phyloP scores from a whole-genome alignment of 495 filamentous ascomycete species.

The Cairneyella variabilis region DNA sequence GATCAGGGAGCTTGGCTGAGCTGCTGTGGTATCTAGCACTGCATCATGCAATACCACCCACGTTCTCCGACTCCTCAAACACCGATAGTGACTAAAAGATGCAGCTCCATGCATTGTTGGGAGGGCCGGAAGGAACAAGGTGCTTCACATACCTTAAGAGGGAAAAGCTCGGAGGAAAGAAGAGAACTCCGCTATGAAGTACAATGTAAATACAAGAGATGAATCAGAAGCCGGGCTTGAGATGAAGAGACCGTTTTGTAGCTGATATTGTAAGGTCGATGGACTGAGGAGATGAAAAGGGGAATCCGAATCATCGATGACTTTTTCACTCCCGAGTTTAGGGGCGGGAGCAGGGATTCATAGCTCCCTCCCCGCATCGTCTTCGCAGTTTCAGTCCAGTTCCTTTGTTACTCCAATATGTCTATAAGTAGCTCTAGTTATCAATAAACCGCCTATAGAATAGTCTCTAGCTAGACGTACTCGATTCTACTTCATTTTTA shows the following conservation, averaged over 20 bases:
- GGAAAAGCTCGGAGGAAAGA: not conserved
- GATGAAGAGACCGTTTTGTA: not conserved
- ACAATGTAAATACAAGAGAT: conserved; percentile 8
- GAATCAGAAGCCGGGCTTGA: conserved; percentile 8
- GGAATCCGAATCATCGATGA: too few relatives aligned
- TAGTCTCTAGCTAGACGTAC: too few relatives aligned
- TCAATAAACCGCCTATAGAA: too few relatives aligned
- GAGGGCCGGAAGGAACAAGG: not conserved
- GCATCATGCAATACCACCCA: conserved; percentile 3
- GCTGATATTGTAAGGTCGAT: conserved; percentile 8
- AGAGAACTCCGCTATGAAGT: not conserved
- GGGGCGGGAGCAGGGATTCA: conserved; percentile 12
- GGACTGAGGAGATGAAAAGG: conserved; percentile 5
- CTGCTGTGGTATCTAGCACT: too few relatives aligned
- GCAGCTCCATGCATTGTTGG: conserved; percentile 3
- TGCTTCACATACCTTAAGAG: not conserved
- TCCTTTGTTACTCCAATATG: too few relatives aligned
- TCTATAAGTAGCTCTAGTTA: too few relatives aligned
- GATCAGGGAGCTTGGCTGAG: too few relatives aligned
- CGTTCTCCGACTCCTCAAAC: not conserved
- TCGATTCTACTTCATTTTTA: too few relatives aligned
- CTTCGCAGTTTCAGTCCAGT: too few relatives aligned
- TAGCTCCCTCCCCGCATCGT: too few relatives aligned
- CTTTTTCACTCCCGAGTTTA: conserved; percentile 1
- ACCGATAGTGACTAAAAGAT: not conserved